Conservation (phyloP, 441 rosid species). For the Hura crepitans region DNA sequence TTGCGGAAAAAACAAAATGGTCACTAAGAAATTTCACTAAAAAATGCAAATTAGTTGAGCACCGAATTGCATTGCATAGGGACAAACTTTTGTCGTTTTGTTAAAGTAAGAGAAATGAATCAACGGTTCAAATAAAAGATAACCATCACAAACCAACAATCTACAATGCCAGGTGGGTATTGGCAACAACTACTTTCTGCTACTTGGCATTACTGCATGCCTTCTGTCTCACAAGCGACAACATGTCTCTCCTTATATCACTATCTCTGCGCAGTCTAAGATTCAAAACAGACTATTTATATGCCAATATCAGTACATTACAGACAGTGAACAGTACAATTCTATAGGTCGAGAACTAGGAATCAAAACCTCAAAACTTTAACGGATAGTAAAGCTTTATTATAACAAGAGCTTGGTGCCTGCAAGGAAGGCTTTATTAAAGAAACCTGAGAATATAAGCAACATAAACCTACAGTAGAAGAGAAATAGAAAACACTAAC, state of each 20-base stretch:
- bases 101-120: background rate
- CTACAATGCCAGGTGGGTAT: background rate
- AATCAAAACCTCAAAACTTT: background rate
- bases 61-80: too few species aligned
- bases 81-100: background rate
- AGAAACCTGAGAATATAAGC: background rate
- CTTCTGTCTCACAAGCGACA: background rate
- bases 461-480: slow-evolving; percentile 21
- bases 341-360: background rate
- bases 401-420: background rate
- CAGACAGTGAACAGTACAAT: background rate
- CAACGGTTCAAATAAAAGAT: background rate
- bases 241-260: too few species aligned
- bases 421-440: background rate
- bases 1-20: background rate
- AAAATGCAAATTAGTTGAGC: background rate
- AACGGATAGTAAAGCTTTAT: background rate
- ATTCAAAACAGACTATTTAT: too few species aligned
- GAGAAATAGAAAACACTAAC: slow-evolving; percentile 17
- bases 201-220: background rate
- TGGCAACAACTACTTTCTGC: background rate
- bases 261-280: too few species aligned
- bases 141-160: background rate
- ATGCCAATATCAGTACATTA: too few species aligned
- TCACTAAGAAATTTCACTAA: background rate